These are phyloP conservation scores for Kwoniella botswanensis DNA, from an alignment of 768 basidiomycete species.

Conservation along the genomic window DNA sequence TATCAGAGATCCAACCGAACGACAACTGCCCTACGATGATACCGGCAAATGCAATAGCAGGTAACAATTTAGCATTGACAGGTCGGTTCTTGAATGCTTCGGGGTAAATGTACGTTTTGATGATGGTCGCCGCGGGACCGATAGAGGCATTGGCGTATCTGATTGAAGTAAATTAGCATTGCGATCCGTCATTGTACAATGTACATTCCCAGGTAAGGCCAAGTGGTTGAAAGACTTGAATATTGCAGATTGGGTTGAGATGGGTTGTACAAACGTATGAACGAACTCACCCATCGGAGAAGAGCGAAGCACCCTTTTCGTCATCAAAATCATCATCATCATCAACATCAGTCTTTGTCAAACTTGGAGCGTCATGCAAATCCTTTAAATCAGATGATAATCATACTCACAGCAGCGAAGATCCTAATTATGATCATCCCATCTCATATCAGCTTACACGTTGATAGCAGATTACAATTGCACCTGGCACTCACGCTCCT, in stretches of 20 bases:
- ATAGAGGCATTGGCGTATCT: slow-evolving; percentile 48
- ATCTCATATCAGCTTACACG: neutral
- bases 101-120: slow-evolving; percentile 69
- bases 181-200: neutral
- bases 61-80: slow-evolving; percentile 70
- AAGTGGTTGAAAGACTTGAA: neutral
- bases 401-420: slow-evolving; percentile 38
- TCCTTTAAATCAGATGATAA: too few species aligned
- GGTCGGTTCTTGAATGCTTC: slow-evolving; percentile 61
- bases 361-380: neutral
- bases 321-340: neutral
- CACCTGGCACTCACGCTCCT: slow-evolving; percentile 40
- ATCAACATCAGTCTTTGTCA: slow-evolving; percentile 9
- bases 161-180: neutral
- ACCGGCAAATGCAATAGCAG: slow-evolving; percentile 79
- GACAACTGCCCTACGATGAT: slow-evolving; percentile 81
- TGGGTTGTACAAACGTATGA: neutral
- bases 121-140: slow-evolving; percentile 57
- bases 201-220: neutral
- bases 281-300: slow-evolving; percentile 46
- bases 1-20: slow-evolving; percentile 76
- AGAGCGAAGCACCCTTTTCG: slow-evolving; percentile 39
- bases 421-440: slow-evolving; percentile 23
- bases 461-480: neutral
- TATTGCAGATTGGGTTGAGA: neutral